Conservation (phyloP, 2,329 filamentous ascomycete genomes). For the Trichophyton equinum region DNA sequence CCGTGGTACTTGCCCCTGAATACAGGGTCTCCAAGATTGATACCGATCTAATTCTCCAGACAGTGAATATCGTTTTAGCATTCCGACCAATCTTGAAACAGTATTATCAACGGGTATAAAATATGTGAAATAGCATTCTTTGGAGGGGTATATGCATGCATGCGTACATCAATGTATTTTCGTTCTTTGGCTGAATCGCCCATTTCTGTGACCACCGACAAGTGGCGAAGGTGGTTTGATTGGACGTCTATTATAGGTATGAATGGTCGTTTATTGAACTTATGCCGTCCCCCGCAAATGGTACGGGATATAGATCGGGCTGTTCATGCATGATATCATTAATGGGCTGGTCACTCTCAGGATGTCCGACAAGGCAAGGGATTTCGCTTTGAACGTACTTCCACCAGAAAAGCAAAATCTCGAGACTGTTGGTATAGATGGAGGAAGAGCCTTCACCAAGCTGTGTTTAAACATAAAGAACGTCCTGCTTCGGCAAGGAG, state of each 20-base stretch:
- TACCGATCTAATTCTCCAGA: conserved; percentile 52
- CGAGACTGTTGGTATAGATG: not conserved
- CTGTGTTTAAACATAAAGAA: not conserved
- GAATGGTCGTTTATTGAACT: not conserved
- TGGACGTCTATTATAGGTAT: not conserved
- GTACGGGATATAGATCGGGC: not conserved
- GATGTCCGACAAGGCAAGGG: not conserved
- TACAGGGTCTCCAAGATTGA: conserved; percentile 89
- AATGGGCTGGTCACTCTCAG: not conserved
- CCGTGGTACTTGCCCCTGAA: conserved; percentile 77
- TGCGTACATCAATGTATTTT: conserved; percentile 38
- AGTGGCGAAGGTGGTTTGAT: not conserved
- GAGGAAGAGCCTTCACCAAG: not conserved
- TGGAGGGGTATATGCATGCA: not conserved
- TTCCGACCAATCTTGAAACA: not conserved
- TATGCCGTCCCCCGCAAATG: not conserved
- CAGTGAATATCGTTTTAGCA: not conserved
- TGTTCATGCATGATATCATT: not conserved
- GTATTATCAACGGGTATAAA: not conserved
- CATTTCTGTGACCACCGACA: conserved; percentile 20
- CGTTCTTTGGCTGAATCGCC: conserved; percentile 23
- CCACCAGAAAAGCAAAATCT: not conserved
- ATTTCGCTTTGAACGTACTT: not conserved
- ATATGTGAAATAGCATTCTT: not conserved
- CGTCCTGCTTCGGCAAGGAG: not conserved